Conservation (phyloP, 768 basidiomycete genomes). For the Tricholoma hemisulphureum region DNA sequence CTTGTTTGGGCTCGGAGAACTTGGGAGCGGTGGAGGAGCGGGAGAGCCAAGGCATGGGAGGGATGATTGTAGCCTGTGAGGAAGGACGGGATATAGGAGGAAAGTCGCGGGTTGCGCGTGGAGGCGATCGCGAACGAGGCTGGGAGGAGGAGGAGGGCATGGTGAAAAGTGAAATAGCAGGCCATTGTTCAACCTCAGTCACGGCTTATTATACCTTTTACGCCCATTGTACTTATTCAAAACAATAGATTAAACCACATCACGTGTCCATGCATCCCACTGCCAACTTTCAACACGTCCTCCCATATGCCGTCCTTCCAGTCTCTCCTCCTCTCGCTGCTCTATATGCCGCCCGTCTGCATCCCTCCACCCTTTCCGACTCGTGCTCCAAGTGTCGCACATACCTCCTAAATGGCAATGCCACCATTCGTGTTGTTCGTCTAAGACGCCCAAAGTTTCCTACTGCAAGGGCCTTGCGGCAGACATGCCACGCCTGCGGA, state of each 20-base stretch:
- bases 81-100: slow-evolving; percentile 23
- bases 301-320: slow-evolving; percentile 49
- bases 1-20: slow-evolving; percentile 44
- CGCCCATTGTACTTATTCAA: slow-evolving; percentile 19
- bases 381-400: slow-evolving; percentile 56
- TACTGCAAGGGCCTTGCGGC: slow-evolving; percentile 19
- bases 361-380: slow-evolving; percentile 20
- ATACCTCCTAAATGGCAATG: slow-evolving; percentile 41
- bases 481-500: slow-evolving; percentile 33
- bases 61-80: slow-evolving; percentile 23
- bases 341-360: slow-evolving; percentile 49
- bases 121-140: slow-evolving; percentile 31
- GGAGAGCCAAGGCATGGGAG: slow-evolving; percentile 52
- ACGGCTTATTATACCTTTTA: slow-evolving; percentile 2
- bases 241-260: slow-evolving; percentile 11
- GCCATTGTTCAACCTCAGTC: too few species aligned
- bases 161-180: slow-evolving; percentile 3
- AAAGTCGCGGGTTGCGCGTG: slow-evolving; percentile 27
- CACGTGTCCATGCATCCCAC: slow-evolving; percentile 30
- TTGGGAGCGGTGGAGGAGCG: slow-evolving; percentile 36
- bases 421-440: slow-evolving; percentile 35
- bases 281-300: slow-evolving; percentile 43
- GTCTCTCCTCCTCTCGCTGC: slow-evolving; percentile 62
- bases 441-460: slow-evolving; percentile 19
- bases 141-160: slow-evolving; percentile 27